Base-by-base conservation (phyloP, 345 rosid species). In the Eutrema heterophyllum region DNA sequence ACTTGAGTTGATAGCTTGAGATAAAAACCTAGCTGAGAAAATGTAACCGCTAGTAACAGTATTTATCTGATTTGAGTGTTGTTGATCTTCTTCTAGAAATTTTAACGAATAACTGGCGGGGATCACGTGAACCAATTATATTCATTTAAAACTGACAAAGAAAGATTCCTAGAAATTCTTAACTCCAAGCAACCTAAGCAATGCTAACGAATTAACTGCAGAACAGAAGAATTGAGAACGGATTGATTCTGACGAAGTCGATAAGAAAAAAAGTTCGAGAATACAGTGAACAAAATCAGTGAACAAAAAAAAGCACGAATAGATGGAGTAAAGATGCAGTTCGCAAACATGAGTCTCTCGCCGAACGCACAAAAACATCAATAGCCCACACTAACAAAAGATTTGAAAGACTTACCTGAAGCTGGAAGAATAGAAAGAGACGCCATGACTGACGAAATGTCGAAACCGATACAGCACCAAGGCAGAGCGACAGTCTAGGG, bases 381-480 rank as follows among this genome's bases (percentile, higher is more conserved):
- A 51, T n/a, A 67, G 36, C 65, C 8, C 55, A 64, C 46, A 15
- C 49, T 11, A 18, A 21, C 38, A 35, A 18, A 15, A 33, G 54
- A 32, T 30, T 50, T 24, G 2, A 2, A 35, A 35, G 13, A 29
- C 36, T 7, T 6, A 76, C 75, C 80, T 38, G 67, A 38, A 69
- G 8, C n/a, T 45, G 70, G 70, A 16, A 27, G 59, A 52, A 69
- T 24, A 15, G 51, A 43, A 76, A 63, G 75, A 38, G 80, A 70
- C 67, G 80, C 35, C 75, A 76, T 64, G 64, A 52, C 7, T 43
- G 8, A 41, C 53, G 49, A 48, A 59, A 24, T 41, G n/a, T 50
- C 46, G 49, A 64, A 59, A n/a, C 66, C 13, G 52, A 56, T 27
- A 64, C 38, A 73, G 49, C 39, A 12, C 58, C 55, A 7, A 68